Conservation (phyloP, 305 asterid genomes). For the Solanum hybrid region DNA sequence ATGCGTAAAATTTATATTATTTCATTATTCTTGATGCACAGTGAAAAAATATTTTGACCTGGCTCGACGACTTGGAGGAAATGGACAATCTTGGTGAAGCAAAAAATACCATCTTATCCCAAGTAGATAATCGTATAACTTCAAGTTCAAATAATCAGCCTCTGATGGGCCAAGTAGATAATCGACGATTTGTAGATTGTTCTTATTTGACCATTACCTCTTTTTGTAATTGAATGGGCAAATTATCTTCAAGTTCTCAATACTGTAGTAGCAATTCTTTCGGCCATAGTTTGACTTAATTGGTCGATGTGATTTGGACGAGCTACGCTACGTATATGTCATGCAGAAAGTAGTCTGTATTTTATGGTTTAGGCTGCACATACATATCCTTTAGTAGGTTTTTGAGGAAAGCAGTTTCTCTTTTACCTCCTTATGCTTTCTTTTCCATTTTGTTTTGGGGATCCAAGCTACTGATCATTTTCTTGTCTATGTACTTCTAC, state of each 20-base stretch:
- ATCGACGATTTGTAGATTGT: not conserved
- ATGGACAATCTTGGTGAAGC: constrained; percentile 72
- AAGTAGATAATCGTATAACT: not conserved
- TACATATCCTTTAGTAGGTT: not conserved
- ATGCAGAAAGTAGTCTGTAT: not conserved
- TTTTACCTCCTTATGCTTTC: not conserved
- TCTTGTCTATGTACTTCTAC: not conserved
- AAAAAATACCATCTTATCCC: not conserved
- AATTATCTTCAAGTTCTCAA: not conserved
- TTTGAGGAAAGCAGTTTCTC: not conserved
- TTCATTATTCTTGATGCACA: constrained; percentile 21
- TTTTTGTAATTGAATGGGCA: not conserved
- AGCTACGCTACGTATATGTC: not conserved
- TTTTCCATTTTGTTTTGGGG: constrained; percentile 7
- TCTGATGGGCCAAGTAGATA: not conserved
- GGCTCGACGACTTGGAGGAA: constrained; percentile 83
- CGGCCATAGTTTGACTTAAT: not conserved
- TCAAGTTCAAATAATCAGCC: constrained; percentile 1
- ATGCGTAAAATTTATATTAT: not conserved
- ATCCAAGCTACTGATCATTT: not conserved
- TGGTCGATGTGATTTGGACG: not conserved
- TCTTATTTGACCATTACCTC: not conserved
- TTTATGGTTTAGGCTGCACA: not conserved
- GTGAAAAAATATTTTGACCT: constrained; percentile 90
- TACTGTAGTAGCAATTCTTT: not conserved